Base-by-base conservation (phyloP, 805 yeast genomes). In the Ogataea neopini region DNA sequence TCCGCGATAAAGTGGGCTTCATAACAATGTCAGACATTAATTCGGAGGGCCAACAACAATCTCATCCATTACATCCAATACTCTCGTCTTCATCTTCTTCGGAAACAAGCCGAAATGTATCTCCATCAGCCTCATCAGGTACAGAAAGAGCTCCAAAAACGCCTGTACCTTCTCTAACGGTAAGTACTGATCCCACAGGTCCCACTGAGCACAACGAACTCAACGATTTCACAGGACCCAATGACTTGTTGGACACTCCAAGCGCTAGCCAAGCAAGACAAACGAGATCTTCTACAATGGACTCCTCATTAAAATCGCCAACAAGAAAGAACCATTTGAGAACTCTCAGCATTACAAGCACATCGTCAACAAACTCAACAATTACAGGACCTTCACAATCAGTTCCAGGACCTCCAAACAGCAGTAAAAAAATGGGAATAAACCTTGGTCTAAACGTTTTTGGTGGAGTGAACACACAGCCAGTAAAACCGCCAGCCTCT, bases 361-460 rank as follows among this genome's bases (percentile, higher is more conserved):
- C 56, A 7, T 41, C 55, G 2, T 44, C 55, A 19, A 30, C 30
- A 35, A 28, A 41, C 26, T 44, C 50, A 22, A 40, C 43, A 4
- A 19, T 40, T 28, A 30, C 36, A 7, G 43, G 43, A 26, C 60
- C 33, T 14, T 43, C 14, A 32, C 48, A 3, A n/a, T 33, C 53
- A 6, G 37, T 44, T 20, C 33, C 56, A 3, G 47, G 23, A n/a
- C 32, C 52, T 17, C 44, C 47, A 2, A 35, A 36, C 32, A 45
- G 48, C 17, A 42, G 36, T 28, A 50, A 51, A 20, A 62, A 60
- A 36, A 49, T 55, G 46, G 69, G 70, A 6, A 55, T 66, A 11
- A 66, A 64, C 43, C 38, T 66, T 28, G 70, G 70, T 0, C 50
- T 66, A 37, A 59, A 56, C 44, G 59, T 66, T 6, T 51, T 63